These are phyloP conservation scores for Herpetospermum pedunculosum DNA, from an alignment of 306 rosid genomes.

Conservation along the genomic window DNA sequence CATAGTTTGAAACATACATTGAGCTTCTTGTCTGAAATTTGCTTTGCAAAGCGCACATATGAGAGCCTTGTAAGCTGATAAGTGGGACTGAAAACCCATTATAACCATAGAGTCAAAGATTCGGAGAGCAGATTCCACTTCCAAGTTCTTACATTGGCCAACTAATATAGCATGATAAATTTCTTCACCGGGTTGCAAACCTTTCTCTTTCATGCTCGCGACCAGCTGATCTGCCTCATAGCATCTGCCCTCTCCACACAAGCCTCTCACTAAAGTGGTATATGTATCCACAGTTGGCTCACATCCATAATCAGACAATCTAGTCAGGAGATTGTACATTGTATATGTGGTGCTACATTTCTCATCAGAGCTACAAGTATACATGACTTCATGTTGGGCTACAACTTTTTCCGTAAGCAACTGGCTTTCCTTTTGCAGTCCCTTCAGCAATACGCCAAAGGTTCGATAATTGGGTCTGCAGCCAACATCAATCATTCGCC, in stretches of 20 bases:
- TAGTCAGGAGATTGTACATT: slow-evolving; percentile 20
- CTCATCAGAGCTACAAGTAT: slow-evolving; percentile 14
- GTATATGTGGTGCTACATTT: background rate
- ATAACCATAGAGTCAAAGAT: slow-evolving; percentile 18
- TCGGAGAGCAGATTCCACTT: slow-evolving; percentile 25
- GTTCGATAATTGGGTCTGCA: slow-evolving; percentile 33
- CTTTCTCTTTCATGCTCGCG: slow-evolving; percentile 22
- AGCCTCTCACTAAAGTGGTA: slow-evolving; percentile 22
- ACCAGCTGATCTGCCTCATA: slow-evolving; percentile 22
- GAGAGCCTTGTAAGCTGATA: slow-evolving; percentile 23
- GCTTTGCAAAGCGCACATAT: slow-evolving; percentile 25
- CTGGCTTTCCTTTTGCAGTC: slow-evolving; percentile 22
- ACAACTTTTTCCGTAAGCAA: slow-evolving; percentile 14
- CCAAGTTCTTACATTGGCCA: slow-evolving; percentile 19
- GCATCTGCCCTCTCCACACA: slow-evolving; percentile 29
- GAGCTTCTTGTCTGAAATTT: slow-evolving; percentile 23
- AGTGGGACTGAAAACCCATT: slow-evolving; percentile 11
- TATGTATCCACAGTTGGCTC: slow-evolving; percentile 26
- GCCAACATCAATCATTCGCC: slow-evolving; percentile 21
- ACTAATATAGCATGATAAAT: slow-evolving; percentile 16
- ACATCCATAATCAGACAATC: slow-evolving; percentile 18
- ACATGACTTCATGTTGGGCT: slow-evolving; percentile 14
- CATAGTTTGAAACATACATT: slow-evolving; percentile 25
- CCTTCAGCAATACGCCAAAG: slow-evolving; percentile 19
- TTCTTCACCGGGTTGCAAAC: slow-evolving; percentile 19